Evolutionary conservation across 1,284 basidiomycete species (phyloP), one percentile per base, ranked within the genome.

Genomic region (Cryptococcus hybrid): DNA sequence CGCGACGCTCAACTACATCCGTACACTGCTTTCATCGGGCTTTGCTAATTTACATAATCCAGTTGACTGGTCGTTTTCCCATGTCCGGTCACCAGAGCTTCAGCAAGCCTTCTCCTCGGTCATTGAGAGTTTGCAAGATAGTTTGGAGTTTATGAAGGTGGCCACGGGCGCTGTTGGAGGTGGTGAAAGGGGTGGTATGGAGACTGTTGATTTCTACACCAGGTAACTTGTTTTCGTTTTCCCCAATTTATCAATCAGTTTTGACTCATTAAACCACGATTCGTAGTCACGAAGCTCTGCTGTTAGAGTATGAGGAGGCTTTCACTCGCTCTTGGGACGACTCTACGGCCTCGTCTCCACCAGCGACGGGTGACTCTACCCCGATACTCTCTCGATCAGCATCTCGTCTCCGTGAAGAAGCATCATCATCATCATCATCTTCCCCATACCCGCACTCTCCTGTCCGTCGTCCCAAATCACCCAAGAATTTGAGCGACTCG

Each of bases 191-290:
- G 87, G 88, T 50, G 87, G 87, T 1, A 82, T 94, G 15, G 90
- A 90, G 52, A 92, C 92, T 67, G 92, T 95, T 5, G 94, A 98
- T 75, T 88, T 97, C 68, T 98, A 90, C 80, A 94, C 90, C 5
- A 90, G 88, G 91, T 88, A 60, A 45, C 81, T 64, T 13, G 9
- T n/a, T 50, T 24, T 9, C 43, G 24, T 7, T 44, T 2, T 34
- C 51, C 8, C 51, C 13, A 12, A 44, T 12, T 38, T 37, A 13
- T 36, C 38, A 15, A 5, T 36, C 18, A 42, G 24, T 13, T 47
- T 39, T n/a, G 36, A 30, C 52, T 58, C 45, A 57, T 60, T 62
- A 55, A 59, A 7, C 8, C n/a, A 34, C n/a, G n/a, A n/a, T n/a
- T 43, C 18, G 0, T 54, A 93, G 90, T 74, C 93, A 96, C 73